A percentile compares a stretch with the other conserved stretches of the same genome.
Evolutionary conservation across 2,329 filamentous ascomycete species (phyloP).

Genomic region (Fusarium domesticum): DNA sequence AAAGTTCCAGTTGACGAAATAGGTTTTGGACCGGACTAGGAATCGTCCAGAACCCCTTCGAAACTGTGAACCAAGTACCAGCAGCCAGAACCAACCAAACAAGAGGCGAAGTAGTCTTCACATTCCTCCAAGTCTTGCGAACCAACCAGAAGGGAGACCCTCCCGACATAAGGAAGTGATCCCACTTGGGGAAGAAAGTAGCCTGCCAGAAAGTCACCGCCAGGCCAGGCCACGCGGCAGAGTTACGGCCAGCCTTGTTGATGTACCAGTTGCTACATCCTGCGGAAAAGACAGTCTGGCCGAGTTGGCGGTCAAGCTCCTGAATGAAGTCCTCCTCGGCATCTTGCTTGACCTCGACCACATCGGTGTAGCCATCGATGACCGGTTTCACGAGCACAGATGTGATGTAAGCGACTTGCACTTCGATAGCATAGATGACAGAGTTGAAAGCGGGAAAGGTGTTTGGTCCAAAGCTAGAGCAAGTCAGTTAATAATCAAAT

Average conservation of each 20-base stretch:
- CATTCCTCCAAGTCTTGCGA: no score
- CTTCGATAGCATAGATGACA: constrained; percentile 29
- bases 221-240: constrained; percentile 8
- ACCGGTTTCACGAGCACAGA: constrained; percentile 6
- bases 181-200: not conserved
- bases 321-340: constrained; percentile 33
- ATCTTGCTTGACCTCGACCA: constrained; percentile 22
- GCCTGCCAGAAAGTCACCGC: constrained; percentile 1
- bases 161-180: no score
- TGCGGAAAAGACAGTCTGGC: constrained; percentile 35
- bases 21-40: no score
- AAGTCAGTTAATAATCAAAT: not conserved
- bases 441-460: constrained; percentile 28
- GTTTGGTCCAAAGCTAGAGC: constrained; percentile 10
- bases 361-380: constrained; percentile 2
- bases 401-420: constrained; percentile 19
- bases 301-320: constrained; percentile 31
- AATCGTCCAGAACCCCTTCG: no score
- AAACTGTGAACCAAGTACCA: no score
- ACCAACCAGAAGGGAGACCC: no score
- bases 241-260: constrained; percentile 35
- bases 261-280: constrained; percentile 45
- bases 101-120: no score
- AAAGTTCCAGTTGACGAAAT: no score
- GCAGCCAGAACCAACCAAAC: no score